These are phyloP conservation scores for Oleoguttula mirabilis DNA, from an alignment of 495 filamentous ascomycete genomes.

Conservation along the genomic window DNA sequence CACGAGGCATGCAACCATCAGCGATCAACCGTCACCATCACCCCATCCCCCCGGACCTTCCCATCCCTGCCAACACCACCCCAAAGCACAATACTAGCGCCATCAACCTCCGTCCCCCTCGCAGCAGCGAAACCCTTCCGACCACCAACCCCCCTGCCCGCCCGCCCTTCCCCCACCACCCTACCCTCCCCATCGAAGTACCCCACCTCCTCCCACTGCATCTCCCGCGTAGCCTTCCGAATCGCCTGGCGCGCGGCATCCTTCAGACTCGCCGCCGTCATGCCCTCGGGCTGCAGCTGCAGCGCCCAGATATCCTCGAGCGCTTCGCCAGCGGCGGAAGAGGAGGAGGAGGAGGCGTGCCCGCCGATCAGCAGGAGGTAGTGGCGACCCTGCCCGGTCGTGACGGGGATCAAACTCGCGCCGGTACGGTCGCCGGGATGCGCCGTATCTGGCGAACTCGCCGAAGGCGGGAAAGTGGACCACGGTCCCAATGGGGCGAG, in stretches of 20 bases:
- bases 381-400: slow-evolving; percentile 28
- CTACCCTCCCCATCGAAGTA: slow-evolving; percentile 22
- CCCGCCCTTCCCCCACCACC: slow-evolving; percentile 19
- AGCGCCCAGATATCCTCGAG: slow-evolving; percentile 29
- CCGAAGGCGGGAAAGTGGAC: slow-evolving; percentile 3
- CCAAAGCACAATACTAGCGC: slow-evolving; percentile 27
- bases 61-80: slow-evolving; percentile 24
- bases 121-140: slow-evolving; percentile 21
- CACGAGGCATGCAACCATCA: too few relatives aligned
- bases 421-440: slow-evolving; percentile 13
- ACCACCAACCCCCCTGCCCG: slow-evolving; percentile 17
- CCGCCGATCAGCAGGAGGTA: slow-evolving; percentile 27
- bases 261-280: slow-evolving; percentile 40
- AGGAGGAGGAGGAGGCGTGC: slow-evolving; percentile 13
- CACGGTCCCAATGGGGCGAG: slow-evolving; percentile 9
- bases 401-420: slow-evolving; percentile 20
- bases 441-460: slow-evolving; percentile 1
- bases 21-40: slow-evolving; percentile 26
- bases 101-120: slow-evolving; percentile 27
- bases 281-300: slow-evolving; percentile 37
- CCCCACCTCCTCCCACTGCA: slow-evolving; percentile 39
- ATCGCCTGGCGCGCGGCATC: slow-evolving; percentile 30
- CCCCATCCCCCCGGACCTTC: slow-evolving; percentile 25
- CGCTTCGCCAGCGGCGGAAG: slow-evolving; percentile 28
- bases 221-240: slow-evolving; percentile 24